phyloP scores from a whole-genome alignment of 2,329 filamentous ascomycete species.

The Amauroascus niger region DNA sequence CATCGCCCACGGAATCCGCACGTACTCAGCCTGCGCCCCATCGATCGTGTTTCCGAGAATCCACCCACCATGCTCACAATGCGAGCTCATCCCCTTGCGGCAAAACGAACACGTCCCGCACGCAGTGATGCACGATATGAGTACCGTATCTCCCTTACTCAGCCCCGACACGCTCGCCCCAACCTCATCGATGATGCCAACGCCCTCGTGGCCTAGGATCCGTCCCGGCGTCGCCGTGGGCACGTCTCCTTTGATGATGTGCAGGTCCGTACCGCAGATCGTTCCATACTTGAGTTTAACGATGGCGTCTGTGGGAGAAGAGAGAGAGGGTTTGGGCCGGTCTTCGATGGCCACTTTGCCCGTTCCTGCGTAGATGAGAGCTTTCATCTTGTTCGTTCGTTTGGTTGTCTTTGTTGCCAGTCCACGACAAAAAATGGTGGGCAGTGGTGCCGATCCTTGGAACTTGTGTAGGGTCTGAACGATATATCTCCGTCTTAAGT shows the following conservation, averaged over 20 bases:
- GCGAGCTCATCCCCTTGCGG: slow-evolving; percentile 40
- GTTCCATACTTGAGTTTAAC: slow-evolving; percentile 42
- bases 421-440: background rate
- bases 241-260: slow-evolving; percentile 48
- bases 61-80: slow-evolving; percentile 44
- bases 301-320: slow-evolving; percentile 41
- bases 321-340: slow-evolving; percentile 36
- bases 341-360: slow-evolving; percentile 34
- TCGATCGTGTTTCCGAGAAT: slow-evolving; percentile 39
- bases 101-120: slow-evolving; percentile 40
- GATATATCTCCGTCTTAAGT: background rate
- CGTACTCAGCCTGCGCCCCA: slow-evolving; percentile 50
- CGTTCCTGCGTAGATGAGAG: slow-evolving; percentile 37
- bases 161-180: slow-evolving; percentile 41
- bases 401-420: slow-evolving; percentile 2
- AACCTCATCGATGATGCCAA: slow-evolving; percentile 41
- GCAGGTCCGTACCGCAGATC: slow-evolving; percentile 48
- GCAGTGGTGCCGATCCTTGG: background rate
- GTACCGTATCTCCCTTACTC: slow-evolving; percentile 43
- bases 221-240: slow-evolving; percentile 39
- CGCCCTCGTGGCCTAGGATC: slow-evolving; percentile 47
- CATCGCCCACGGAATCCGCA: slow-evolving; percentile 44
- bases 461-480: background rate
- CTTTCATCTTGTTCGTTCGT: slow-evolving; percentile 34
- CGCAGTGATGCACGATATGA: slow-evolving; percentile 44